Conservation (phyloP, 805 yeast species). For the Pichia scutulata region DNA sequence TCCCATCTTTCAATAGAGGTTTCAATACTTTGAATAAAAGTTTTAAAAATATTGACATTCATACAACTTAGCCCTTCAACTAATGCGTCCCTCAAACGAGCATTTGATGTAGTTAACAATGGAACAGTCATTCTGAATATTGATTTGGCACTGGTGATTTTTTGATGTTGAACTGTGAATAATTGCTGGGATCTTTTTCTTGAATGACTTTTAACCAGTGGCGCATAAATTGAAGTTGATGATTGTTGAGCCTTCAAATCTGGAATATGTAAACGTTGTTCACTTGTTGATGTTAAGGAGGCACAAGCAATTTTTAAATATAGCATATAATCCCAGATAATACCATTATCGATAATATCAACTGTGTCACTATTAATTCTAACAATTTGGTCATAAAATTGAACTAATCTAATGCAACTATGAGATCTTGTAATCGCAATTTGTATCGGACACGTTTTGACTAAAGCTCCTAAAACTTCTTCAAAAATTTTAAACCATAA, state of each 20-base stretch:
- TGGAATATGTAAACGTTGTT: constrained; percentile 63
- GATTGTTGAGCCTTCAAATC: constrained; percentile 12
- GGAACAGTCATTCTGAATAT: constrained; percentile 86
- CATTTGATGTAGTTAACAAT: constrained; percentile 60
- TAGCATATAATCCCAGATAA: constrained; percentile 42
- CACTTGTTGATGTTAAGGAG: constrained; percentile 82
- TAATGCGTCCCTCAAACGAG: constrained; percentile 71
- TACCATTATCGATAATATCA: constrained; percentile 19
- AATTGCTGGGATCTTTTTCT: constrained; percentile 74
- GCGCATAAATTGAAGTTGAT: constrained; percentile 29
- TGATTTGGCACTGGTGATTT: constrained; percentile 86
- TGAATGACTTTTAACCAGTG: constrained; percentile 49
- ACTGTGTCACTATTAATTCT: constrained; percentile 40
- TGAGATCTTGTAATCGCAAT: constrained; percentile 88
- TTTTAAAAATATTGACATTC: constrained; percentile 80
- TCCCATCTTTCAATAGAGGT: constrained; percentile 50
- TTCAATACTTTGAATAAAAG: constrained; percentile 71
- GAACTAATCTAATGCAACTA: constrained; percentile 83
- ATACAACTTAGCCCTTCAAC: constrained; percentile 85
- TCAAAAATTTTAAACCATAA: constrained; percentile 93
- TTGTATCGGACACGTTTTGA: constrained; percentile 81
- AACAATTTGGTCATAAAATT: constrained; percentile 64
- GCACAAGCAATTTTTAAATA: constrained; percentile 88
- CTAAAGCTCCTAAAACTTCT: constrained; percentile 58
- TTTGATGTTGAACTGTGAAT: constrained; percentile 78